phyloP scores from a whole-genome alignment of 495 filamentous ascomycete species.

The Arthonia radiata region DNA sequence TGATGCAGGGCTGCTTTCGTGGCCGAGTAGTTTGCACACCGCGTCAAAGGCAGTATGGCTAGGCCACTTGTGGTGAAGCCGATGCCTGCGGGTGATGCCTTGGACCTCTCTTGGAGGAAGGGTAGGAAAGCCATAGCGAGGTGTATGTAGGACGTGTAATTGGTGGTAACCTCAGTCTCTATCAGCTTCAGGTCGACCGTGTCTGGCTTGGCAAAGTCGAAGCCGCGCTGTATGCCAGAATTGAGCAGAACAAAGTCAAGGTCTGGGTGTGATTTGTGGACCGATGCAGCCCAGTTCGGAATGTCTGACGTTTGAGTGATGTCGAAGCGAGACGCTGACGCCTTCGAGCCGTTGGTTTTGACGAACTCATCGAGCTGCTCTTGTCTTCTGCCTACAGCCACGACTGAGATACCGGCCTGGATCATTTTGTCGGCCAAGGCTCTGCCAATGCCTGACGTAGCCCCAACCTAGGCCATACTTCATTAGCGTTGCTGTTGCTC shows the following conservation, averaged over 20 bases:
- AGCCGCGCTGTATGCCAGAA: constrained; percentile 27
- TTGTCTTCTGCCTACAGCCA: constrained; percentile 38
- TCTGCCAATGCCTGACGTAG: constrained; percentile 45
- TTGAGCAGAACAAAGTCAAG: constrained; percentile 32
- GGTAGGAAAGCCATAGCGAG: constrained; percentile 38
- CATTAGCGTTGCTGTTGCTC: too few relatives aligned
- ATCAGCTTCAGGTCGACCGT: constrained; percentile 27
- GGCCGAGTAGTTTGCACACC: constrained; percentile 29
- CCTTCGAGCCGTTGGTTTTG: constrained; percentile 29
- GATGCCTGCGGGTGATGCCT: constrained; percentile 17
- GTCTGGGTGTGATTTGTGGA: constrained; percentile 29
- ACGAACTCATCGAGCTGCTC: constrained; percentile 40
- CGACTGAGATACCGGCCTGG: constrained; percentile 30
- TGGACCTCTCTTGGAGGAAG: constrained; percentile 22
- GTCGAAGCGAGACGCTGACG: constrained; percentile 29
- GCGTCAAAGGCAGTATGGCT: constrained; percentile 25
- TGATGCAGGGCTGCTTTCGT: constrained; percentile 33
- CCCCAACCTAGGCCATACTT: too few relatives aligned
- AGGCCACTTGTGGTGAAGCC: constrained; percentile 28
- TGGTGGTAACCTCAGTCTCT: constrained; percentile 33
- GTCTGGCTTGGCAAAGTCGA: constrained; percentile 35
- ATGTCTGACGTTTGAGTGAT: constrained; percentile 36
- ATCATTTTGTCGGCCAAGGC: constrained; percentile 39
- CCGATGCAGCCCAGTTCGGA: constrained; percentile 24
- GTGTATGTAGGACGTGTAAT: constrained; percentile 39